Base-by-base conservation (phyloP, 345 rosid species). In the Noccaea bulbosa region DNA sequence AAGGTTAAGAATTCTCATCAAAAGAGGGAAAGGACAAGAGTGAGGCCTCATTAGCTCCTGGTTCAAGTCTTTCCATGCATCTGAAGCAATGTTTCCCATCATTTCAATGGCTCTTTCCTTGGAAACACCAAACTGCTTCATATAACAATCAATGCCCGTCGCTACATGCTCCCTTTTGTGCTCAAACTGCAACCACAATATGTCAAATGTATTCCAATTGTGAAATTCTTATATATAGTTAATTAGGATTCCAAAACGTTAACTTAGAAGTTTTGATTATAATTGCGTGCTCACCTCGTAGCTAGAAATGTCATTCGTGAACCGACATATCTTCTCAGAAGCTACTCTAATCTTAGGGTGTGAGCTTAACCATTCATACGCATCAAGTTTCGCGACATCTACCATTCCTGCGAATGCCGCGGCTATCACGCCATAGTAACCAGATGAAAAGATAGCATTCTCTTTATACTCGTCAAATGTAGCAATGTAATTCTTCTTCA, bases 51-150 rank as follows among this genome's bases (percentile, higher is more conserved):
- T 62, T 37, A 73, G 46, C 55, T 57, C 77, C 48, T 66, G 45
- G 60, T 73, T 73, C 60, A 73, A 7, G 50, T 73, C 77, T 12
- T 73, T 73, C 72, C 77, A 73, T 46, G 71, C 53, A 64, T 73
- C 35, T 27, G 43, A 11, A 16, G 56, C 49, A 8, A 65, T 12
- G 8, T 1, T 38, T 32, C 4, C 8, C 0, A 73, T 16, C 12
- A 0, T 59, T 65, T 73, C 56, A 8, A 37, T 14, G 0, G 67
- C 77, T 65, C 0, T 32, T 65, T 57, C 66, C 45, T 45, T 57
- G 24, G 67, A 56, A 57, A 66, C 72, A 37, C 45, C 66, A 40
- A 2, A 73, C 8, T 73, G 72, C 14, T 73, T 27, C 72, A 73
- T 73, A 48, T 73, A 73, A 4, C 72, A 73, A 5, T 73, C 77